Percentiles rank a stretch among this genome's conserved stretches.
Conservation (phyloP, 805 yeast species). For the Wickerhamiella kurtzmanii region DNA sequence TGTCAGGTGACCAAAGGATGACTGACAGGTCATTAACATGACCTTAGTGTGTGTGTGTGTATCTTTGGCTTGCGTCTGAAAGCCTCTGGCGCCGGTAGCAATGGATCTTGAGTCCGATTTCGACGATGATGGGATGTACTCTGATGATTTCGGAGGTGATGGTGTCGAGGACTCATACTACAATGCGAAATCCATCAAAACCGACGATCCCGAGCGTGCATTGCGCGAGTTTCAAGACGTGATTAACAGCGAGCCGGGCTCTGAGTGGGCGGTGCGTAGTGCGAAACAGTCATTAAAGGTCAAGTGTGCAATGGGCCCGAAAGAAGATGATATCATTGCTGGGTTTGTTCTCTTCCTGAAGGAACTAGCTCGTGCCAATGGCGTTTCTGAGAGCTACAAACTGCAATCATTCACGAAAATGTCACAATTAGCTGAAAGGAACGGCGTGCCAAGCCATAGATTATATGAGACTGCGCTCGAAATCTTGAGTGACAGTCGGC, state of each 20-base stretch:
- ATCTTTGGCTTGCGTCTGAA: too few species aligned
- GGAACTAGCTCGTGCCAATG: constrained; percentile 13
- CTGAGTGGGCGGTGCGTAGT: constrained; percentile 25
- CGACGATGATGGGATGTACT: constrained; percentile 12
- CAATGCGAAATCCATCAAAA: constrained; percentile 27
- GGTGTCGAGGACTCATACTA: constrained; percentile 29
- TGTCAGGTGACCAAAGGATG: too few species aligned
- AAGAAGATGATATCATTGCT: constrained; percentile 8
- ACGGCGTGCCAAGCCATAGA: background rate
- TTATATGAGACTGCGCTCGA: background rate
- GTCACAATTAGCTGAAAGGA: constrained; percentile 9
- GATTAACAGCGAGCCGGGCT: constrained; percentile 12
- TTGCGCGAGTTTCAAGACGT: constrained; percentile 21
- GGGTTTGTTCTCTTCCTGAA: constrained; percentile 16
- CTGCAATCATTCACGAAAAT: constrained; percentile 27
- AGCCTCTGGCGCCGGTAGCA: too few species aligned
- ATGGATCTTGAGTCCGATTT: constrained; percentile 9
- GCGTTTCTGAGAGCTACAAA: constrained; percentile 19
- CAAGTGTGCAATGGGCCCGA: constrained; percentile 13
- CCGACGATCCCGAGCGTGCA: constrained; percentile 25
- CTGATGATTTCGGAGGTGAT: constrained; percentile 26
- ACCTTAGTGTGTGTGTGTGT: too few species aligned
- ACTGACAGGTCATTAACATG: too few species aligned
- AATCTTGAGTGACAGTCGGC: constrained; percentile 9
- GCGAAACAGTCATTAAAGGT: constrained; percentile 27